A percentile compares a stretch with the other conserved stretches of the same genome.
Conservation (phyloP, 2,329 filamentous ascomycete genomes). For the Colletotrichum incanum region DNA sequence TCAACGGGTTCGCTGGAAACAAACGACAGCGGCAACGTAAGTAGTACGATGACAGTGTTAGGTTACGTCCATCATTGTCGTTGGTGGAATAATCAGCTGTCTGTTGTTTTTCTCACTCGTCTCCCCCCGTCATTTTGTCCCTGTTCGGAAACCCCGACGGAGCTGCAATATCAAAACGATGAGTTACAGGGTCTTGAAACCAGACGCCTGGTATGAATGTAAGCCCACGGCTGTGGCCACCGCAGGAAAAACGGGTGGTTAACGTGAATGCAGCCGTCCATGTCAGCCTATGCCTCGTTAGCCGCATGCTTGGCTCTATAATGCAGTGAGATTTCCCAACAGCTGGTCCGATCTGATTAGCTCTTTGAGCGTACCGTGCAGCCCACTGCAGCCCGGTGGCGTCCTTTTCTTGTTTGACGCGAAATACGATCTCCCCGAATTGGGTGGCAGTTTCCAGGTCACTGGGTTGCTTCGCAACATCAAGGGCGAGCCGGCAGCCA, state of each 20-base stretch:
- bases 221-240: not conserved
- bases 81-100: not conserved
- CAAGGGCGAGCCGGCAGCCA: not conserved
- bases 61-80: too few relatives aligned
- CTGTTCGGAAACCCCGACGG: not conserved
- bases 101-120: not conserved
- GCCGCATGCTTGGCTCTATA: not conserved
- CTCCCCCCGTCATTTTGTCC: too few relatives aligned
- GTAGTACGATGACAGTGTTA: not conserved
- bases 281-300: not conserved
- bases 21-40: not conserved
- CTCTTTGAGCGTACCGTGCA: not conserved
- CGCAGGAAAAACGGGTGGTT: not conserved
- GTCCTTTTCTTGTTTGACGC: not conserved
- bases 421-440: too few relatives aligned
- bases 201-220: not conserved
- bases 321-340: not conserved
- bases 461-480: not conserved
- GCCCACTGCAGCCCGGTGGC: not conserved
- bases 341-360: slow-evolving; percentile 5
- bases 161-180: not conserved
- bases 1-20: not conserved
- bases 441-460: not conserved
- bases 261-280: too few relatives aligned
- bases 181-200: not conserved